These are phyloP conservation scores for Komagataella kurtzmanii DNA, from an alignment of 805 yeast species.

Conservation along the genomic window DNA sequence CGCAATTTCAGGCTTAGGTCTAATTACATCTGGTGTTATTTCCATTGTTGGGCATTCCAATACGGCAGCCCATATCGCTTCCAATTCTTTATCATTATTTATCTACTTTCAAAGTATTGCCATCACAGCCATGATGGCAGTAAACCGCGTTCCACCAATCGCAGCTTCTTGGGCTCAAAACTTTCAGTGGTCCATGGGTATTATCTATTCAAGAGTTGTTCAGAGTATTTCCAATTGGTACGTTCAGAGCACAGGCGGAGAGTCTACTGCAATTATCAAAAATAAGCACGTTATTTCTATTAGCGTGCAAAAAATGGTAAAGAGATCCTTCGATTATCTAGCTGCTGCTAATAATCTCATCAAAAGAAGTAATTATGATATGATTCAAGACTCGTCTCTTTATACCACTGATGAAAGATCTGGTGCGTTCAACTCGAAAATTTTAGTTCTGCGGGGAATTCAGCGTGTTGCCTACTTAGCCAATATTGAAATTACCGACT, in stretches of 20 bases:
- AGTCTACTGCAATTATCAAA: conserved; percentile 59
- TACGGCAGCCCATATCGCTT: conserved; percentile 96
- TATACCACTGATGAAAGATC: conserved; percentile 67
- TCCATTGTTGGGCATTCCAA: conserved; percentile 81
- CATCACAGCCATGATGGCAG: conserved; percentile 91
- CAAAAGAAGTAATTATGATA: conserved; percentile 32
- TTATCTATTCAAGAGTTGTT: conserved; percentile 63
- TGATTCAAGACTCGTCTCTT: conserved; percentile 32
- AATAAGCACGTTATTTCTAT: conserved; percentile 58
- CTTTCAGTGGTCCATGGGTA: conserved; percentile 93
- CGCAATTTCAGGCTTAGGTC: conserved; percentile 77
- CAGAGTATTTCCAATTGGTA: conserved; percentile 87
- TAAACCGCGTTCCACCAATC: conserved; percentile 83
- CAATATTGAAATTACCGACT: conserved; percentile 70
- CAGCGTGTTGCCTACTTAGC: conserved; percentile 83
- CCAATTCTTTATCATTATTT: conserved; percentile 85
- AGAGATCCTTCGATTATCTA: conserved; percentile 3
- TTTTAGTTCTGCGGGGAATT: conserved; percentile 78
- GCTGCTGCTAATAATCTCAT: conserved; percentile 5
- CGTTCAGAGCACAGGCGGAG: conserved; percentile 89
- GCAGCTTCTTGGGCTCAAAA: conserved; percentile 98
- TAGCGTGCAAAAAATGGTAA: conserved; percentile 55
- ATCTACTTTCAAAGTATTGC: conserved; percentile 91
- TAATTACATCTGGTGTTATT: conserved; percentile 75
- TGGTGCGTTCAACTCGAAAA: conserved; percentile 44